Conservation (phyloP, 2,329 filamentous ascomycete species). For the Talaromyces sp. region DNA sequence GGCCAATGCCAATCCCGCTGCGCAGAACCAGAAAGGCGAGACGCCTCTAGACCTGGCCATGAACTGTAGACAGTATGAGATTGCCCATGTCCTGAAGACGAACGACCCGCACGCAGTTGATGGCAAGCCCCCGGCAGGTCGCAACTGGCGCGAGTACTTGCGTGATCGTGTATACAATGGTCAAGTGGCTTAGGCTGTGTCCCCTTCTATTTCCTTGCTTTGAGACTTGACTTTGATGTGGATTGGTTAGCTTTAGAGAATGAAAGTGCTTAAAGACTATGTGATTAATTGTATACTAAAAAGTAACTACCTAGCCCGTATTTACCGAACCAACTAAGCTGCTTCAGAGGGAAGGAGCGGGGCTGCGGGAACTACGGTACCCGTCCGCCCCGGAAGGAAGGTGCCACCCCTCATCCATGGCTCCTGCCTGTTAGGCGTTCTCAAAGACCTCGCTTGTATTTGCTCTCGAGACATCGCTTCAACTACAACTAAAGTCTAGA, state of each 20-base stretch:
- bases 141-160: slow-evolving; percentile 8
- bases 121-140: not conserved
- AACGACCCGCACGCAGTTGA: not conserved
- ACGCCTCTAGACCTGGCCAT: not conserved
- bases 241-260: not conserved
- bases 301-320: not conserved
- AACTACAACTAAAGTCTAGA: no score
- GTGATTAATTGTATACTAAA: no score
- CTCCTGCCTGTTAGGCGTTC: not conserved
- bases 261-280: not conserved
- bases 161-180: not conserved
- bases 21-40: not conserved
- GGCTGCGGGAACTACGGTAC: not conserved
- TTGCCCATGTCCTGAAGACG: not conserved
- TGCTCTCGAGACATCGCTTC: not conserved
- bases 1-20: not conserved
- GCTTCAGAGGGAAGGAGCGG: not conserved
- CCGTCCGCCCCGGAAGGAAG: not conserved
- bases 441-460: not conserved
- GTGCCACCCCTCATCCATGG: not conserved
- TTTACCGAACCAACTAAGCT: not conserved
- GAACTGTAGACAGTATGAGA: not conserved
- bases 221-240: not conserved
- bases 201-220: not conserved
- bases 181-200: not conserved